A percentile compares a stretch with the other conserved stretches of the same genome.
Evolutionary conservation across 129 eudicot genomes (phyloP).

Genomic region (Tanacetum coccineum): DNA sequence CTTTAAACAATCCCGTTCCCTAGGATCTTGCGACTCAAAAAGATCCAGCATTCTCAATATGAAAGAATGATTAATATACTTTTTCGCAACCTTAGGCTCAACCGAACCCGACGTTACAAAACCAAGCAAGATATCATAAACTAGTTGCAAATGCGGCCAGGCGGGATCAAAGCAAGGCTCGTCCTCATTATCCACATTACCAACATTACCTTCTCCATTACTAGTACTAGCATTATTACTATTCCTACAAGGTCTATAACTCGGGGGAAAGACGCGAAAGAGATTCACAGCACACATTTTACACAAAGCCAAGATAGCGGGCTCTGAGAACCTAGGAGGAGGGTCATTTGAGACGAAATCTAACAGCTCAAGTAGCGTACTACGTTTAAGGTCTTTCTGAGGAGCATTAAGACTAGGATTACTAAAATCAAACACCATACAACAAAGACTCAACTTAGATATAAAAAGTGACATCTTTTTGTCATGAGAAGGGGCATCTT

Average conservation of each 20-base stretch:
- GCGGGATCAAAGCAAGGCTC: slow-evolving; percentile 89
- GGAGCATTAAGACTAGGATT: slow-evolving; percentile 57
- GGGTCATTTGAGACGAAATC: slow-evolving; percentile 72
- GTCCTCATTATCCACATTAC: slow-evolving; percentile 69
- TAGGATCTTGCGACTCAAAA: slow-evolving; percentile 81
- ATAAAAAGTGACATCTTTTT: slow-evolving; percentile 82
- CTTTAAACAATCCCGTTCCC: slow-evolving; percentile 80
- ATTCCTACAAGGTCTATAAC: slow-evolving; percentile 36
- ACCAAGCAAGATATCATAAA: slow-evolving; percentile 79
- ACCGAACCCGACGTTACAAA: slow-evolving; percentile 70
- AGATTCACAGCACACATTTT: slow-evolving; percentile 84
- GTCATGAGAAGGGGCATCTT: slow-evolving; percentile 68
- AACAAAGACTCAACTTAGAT: slow-evolving; percentile 87
- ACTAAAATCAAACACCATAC: slow-evolving; percentile 73
- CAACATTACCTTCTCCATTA: slow-evolving; percentile 39
- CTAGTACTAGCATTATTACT: slow-evolving; percentile 26
- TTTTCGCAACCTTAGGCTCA: slow-evolving; percentile 80
- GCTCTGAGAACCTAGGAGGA: slow-evolving; percentile 72
- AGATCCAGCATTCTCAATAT: slow-evolving; percentile 66
- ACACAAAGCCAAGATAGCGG: slow-evolving; percentile 74
- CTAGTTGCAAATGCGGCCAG: slow-evolving; percentile 85
- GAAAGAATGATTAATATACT: slow-evolving; percentile 69
- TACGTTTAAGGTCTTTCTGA: slow-evolving; percentile 73
- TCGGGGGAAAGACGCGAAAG: slow-evolving; percentile 79
- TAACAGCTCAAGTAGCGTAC: slow-evolving; percentile 70